Percentiles rank a stretch among this genome's conserved stretches.
Evolutionary conservation across 2,329 filamentous ascomycete species (phyloP).

Genomic region (Phyllosticta citriasiana): DNA sequence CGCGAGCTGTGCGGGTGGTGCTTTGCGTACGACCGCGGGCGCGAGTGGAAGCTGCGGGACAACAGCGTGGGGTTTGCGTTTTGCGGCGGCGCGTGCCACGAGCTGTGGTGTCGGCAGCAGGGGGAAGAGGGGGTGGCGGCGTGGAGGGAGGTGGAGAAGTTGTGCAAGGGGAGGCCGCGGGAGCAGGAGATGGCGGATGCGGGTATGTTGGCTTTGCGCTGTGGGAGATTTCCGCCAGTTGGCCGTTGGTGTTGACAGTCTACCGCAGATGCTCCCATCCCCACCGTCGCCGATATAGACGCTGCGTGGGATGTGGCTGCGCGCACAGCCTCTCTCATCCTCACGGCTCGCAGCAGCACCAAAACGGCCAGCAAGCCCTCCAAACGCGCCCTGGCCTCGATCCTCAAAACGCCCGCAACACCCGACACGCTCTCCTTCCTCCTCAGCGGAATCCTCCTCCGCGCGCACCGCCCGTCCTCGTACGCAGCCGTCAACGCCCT

Average conservation of each 20-base stretch:
- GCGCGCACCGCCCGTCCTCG: slow-evolving; percentile 18
- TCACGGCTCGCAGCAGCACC: slow-evolving; percentile 18
- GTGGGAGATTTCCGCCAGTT: not conserved
- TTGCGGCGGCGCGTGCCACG: slow-evolving; percentile 28
- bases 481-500: slow-evolving; percentile 29
- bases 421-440: slow-evolving; percentile 35
- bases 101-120: slow-evolving; percentile 23
- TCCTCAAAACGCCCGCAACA: slow-evolving; percentile 13
- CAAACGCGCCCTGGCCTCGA: not conserved
- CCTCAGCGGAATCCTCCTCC: slow-evolving; percentile 30
- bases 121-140: slow-evolving; percentile 19
- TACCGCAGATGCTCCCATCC: not conserved
- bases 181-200: slow-evolving; percentile 18
- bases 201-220: not conserved
- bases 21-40: slow-evolving; percentile 36
- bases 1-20: slow-evolving; percentile 40
- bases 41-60: slow-evolving; percentile 30
- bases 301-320: slow-evolving; percentile 1
- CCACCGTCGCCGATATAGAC: slow-evolving; percentile 1
- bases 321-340: not conserved
- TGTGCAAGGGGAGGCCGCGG: slow-evolving; percentile 22
- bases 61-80: slow-evolving; percentile 32
- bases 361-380: slow-evolving; percentile 19
- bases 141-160: slow-evolving; percentile 25
- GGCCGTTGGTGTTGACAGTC: slow-evolving; percentile 19